Percentiles rank a stretch among this genome's conserved stretches.
Evolutionary conservation across 2,329 filamentous ascomycete species (phyloP).

Genomic region (Colletotrichum sp.): DNA sequence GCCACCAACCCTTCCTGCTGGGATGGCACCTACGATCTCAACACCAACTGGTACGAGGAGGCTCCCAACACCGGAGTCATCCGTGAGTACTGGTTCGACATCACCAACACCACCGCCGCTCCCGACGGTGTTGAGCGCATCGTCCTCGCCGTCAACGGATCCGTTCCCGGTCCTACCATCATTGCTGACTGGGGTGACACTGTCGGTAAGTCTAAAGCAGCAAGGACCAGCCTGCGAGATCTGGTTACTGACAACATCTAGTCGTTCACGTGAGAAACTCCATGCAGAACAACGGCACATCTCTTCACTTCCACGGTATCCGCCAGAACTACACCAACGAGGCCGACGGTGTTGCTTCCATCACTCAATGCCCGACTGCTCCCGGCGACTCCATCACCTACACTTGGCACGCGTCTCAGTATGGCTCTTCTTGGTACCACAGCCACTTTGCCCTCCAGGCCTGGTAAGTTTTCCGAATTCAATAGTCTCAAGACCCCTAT

Average conservation of each 20-base stretch:
- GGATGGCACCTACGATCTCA: conserved; percentile 15
- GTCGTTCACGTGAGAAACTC: conserved; percentile 54
- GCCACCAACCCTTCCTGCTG: conserved; percentile 18
- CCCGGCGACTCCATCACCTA: conserved; percentile 61
- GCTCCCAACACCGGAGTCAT: conserved; percentile 53
- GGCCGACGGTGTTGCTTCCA: conserved; percentile 59
- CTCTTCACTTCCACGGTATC: conserved; percentile 64
- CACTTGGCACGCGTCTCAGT: conserved; percentile 58
- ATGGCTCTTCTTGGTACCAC: conserved; percentile 66
- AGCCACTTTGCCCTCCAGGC: conserved; percentile 57
- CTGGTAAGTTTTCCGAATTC: conserved; percentile 36
- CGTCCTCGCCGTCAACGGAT: conserved; percentile 56
- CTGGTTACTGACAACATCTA: conserved; percentile 13
- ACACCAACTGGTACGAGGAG: conserved; percentile 24
- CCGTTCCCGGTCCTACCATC: conserved; percentile 65
- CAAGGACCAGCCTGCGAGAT: neutral
- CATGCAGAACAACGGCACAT: conserved; percentile 55
- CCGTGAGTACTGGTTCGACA: conserved; percentile 51
- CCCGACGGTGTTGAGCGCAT: conserved; percentile 51
- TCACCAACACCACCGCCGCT: conserved; percentile 41
- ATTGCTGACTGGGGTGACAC: conserved; percentile 52
- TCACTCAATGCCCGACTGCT: conserved; percentile 56
- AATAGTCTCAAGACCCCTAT: conserved; percentile 22
- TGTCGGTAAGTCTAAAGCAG: conserved; percentile 1
- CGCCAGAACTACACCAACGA: conserved; percentile 57